Evolutionary conservation across 306 rosid species (phyloP).

Genomic region (Cucurbita moschata): DNA sequence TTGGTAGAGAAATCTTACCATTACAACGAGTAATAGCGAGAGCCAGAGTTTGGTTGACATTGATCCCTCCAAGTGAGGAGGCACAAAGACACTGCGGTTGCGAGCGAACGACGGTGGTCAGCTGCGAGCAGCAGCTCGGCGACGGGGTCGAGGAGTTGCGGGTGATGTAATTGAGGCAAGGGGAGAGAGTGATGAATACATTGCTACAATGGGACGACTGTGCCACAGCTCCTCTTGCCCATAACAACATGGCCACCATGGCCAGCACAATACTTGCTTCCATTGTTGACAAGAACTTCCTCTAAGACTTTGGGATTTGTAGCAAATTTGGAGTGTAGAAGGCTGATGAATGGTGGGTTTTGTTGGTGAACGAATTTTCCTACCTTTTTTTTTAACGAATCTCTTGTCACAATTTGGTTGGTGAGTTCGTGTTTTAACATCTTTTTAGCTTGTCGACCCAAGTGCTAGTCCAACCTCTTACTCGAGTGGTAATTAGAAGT

Average conservation of each 20-base stretch:
- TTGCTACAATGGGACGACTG: constrained; percentile 42
- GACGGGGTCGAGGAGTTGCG: constrained; percentile 64
- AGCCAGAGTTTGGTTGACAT: constrained; percentile 51
- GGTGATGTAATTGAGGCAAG: constrained; percentile 46
- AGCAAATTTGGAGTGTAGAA: constrained; percentile 16
- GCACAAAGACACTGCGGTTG: constrained; percentile 60
- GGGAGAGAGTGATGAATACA: constrained; percentile 41
- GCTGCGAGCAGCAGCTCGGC: constrained; percentile 60
- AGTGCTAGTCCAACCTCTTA: too few relatives aligned
- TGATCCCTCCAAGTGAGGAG: constrained; percentile 34
- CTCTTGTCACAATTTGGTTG: neutral
- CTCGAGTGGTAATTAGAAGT: too few relatives aligned
- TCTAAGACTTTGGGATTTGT: constrained; percentile 6
- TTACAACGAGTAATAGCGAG: constrained; percentile 10
- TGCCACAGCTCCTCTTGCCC: constrained; percentile 28
- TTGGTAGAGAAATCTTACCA: too few relatives aligned
- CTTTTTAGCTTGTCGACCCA: too few relatives aligned
- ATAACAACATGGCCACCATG: constrained; percentile 13
- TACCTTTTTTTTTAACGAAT: constrained; percentile 7
- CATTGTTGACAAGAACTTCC: neutral
- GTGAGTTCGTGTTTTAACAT: neutral
- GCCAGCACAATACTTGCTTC: constrained; percentile 25
- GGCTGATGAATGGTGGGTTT: constrained; percentile 11
- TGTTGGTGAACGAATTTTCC: constrained; percentile 45
- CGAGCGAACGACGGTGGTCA: constrained; percentile 36